phyloP scores from a whole-genome alignment of 768 basidiomycete genomes.

The Ramaria rubella region DNA sequence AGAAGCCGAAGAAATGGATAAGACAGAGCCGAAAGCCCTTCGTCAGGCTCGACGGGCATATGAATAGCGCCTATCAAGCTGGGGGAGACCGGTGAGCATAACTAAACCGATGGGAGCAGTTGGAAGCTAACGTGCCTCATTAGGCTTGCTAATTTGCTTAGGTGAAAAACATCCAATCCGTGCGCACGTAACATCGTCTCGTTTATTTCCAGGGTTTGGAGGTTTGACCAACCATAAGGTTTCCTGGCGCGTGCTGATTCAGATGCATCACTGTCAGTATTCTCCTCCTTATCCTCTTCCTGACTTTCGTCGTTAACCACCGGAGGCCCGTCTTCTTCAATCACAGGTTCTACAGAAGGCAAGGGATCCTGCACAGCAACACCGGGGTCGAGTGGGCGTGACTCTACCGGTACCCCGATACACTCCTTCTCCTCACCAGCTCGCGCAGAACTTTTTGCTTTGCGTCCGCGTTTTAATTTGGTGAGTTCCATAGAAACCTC shows the following conservation, averaged over 20 bases:
- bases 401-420: neutral
- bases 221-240: neutral
- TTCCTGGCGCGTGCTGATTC: neutral
- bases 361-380: neutral
- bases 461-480: conserved; percentile 5
- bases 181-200: neutral
- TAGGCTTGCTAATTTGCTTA: neutral
- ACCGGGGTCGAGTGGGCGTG: too few relatives aligned
- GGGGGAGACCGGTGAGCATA: neutral
- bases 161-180: conserved; percentile 8
- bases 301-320: neutral
- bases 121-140: neutral
- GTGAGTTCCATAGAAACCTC: neutral
- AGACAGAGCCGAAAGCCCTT: neutral
- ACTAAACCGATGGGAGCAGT: neutral
- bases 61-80: neutral
- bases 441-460: neutral
- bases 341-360: neutral
- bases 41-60: neutral
- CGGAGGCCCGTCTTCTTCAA: neutral
- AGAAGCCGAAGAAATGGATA: neutral
- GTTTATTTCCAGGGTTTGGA: neutral
- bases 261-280: neutral
- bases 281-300: neutral
- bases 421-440: neutral